Conservation (phyloP, 2,329 filamentous ascomycete species). For the Elsinoe batatas region DNA sequence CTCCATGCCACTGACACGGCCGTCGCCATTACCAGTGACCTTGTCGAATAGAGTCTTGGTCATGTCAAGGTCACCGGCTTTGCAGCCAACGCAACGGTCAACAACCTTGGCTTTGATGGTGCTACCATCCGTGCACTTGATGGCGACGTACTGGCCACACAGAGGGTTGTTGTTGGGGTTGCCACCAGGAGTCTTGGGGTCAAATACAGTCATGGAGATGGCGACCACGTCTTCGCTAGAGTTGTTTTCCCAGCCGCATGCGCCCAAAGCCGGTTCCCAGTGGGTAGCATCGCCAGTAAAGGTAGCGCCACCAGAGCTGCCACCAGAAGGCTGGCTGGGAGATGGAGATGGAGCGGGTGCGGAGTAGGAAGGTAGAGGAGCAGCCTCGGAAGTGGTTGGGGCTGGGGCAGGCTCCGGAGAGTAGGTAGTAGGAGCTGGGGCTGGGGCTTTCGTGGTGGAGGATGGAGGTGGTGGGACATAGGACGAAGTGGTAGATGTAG, state of each 20-base stretch:
- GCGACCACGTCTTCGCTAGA: constrained; percentile 56
- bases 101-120: constrained; percentile 49
- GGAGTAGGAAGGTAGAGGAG: constrained; percentile 12
- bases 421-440: constrained; percentile 4
- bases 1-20: constrained; percentile 34
- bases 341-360: constrained; percentile 17
- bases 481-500: constrained; percentile 19
- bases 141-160: constrained; percentile 60
- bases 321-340: constrained; percentile 16
- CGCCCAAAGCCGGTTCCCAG: constrained; percentile 58
- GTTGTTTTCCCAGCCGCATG: constrained; percentile 56
- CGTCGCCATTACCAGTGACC: constrained; percentile 25
- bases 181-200: constrained; percentile 24
- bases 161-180: constrained; percentile 56
- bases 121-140: constrained; percentile 49
- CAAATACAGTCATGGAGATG: constrained; percentile 56
- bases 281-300: constrained; percentile 61
- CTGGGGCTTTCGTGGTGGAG: constrained; percentile 12
- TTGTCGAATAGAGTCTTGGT: constrained; percentile 34
- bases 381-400: constrained; percentile 17
- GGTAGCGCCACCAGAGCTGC: constrained; percentile 20
- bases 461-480: constrained; percentile 15
- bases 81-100: constrained; percentile 70
- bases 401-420: constrained; percentile 13
- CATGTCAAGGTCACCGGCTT: constrained; percentile 47